These are phyloP conservation scores for Rhodotorula mucilaginosa DNA, from an alignment of 1,284 basidiomycete genomes.

Conservation along the genomic window DNA sequence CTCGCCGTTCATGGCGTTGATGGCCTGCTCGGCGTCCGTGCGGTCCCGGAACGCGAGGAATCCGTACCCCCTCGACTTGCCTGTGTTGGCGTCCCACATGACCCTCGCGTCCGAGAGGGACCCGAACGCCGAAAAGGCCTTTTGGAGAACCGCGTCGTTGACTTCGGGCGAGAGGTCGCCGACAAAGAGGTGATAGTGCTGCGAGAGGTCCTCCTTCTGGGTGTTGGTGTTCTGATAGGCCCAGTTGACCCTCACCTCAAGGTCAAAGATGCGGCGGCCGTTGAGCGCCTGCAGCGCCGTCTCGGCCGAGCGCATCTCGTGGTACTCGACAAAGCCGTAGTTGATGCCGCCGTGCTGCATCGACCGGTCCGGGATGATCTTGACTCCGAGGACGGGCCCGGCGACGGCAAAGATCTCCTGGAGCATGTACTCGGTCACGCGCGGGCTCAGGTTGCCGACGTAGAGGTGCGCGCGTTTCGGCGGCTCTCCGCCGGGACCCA, in stretches of 20 bases:
- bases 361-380: constrained; percentile 98
- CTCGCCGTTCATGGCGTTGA: constrained; percentile 98
- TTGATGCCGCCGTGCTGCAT: constrained; percentile 96
- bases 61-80: constrained; percentile 91
- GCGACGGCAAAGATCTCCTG: constrained; percentile 43
- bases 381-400: constrained; percentile 83
- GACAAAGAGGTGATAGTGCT: constrained; percentile 96
- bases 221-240: constrained; percentile 83
- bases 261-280: constrained; percentile 96
- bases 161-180: constrained; percentile 97
- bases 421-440: constrained; percentile 60
- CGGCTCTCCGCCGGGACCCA: constrained; percentile 27
- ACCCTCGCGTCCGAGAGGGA: constrained; percentile 94
- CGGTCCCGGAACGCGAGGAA: constrained; percentile 94
- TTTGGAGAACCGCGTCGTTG: constrained; percentile 91
- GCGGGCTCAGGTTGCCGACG: constrained; percentile 91
- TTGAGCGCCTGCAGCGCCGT: constrained; percentile 94
- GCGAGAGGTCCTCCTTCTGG: constrained; percentile 84
- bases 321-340: constrained; percentile 64
- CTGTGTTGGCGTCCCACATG: constrained; percentile 99
- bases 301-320: constrained; percentile 96
- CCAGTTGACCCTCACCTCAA: constrained; percentile 52
- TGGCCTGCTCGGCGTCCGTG: constrained; percentile 95
- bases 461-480: constrained; percentile 64
- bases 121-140: constrained; percentile 93